Base-by-base conservation (phyloP, 768 basidiomycete genomes). In the Pleurotus giganteus region DNA sequence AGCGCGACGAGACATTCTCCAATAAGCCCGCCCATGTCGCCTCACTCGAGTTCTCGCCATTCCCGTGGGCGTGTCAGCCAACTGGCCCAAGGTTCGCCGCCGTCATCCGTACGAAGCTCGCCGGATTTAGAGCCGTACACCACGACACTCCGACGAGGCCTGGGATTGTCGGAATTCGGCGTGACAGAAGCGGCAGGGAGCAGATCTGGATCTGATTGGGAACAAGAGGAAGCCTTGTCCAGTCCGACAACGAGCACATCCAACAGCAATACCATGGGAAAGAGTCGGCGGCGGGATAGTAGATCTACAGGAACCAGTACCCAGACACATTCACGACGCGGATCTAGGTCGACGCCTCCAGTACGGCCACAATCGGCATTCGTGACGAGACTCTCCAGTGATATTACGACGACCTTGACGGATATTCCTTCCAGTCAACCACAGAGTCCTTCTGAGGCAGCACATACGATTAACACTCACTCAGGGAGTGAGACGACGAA, bases 281-380 rank as follows among this genome's bases (percentile, higher is more conserved):
- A 34, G 19, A n/a, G 46, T n/a, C 15, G 49, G 49, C 49, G 21
- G 49, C 36, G 49, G 26, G 49, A 51, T 24, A 51, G 49, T n/a
- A 8, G 49, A 21, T 51, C 49, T 4, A 51, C 49, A 8, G 49
- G 49, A 17, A 15, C 49, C n/a, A 34, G 34, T 37, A 19, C 49
- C 2, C 49, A 23, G 4, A 23, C 31, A 23, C 31, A 39, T 39
- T 51, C 49, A 4, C n/a, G 49, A 32, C 49, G 15, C 15, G 49
- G 49, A 21, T 51, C 49, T 9, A 21, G 49, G 19, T 51, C 34
- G 17, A 51, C 31, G 12, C 49, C 19, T 15, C 31, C 49, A 4
- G 9, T 24, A 34, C 49, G 49, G 21, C 49, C 49, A 51, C 49
- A 51, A 37, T 51, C 49, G 5, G 49, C 49, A 34, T 51, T 51